Base-by-base conservation (phyloP, 2,329 filamentous ascomycete genomes). In the Monosporascus sp. region DNA sequence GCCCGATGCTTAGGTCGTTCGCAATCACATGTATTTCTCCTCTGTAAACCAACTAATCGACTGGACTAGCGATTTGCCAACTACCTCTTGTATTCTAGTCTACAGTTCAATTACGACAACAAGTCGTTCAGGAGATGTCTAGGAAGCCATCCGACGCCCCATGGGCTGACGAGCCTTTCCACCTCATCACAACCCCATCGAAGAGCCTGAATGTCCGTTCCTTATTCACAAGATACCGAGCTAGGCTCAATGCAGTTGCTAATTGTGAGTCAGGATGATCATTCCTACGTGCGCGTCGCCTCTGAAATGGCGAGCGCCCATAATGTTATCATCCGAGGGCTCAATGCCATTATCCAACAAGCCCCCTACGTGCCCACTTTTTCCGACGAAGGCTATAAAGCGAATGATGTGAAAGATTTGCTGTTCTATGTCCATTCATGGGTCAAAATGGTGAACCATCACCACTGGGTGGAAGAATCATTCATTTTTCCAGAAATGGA, bases 171-270 rank as follows among this genome's bases (percentile, higher is more conserved):
- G 49, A 45, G 37, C 56, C 54, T 6, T 55, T 58, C 37, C 20
- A 31, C 17, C 47, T 58, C 24, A 54, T 56, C 20, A 41, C 55
- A 17, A 63, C 63, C 0, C 65, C 65, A 0, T 69, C 70, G 1
- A 68, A 69, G 1, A 70, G 68, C 2, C 57, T 67, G 2, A 71
- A 68, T 27, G 54, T 76, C 31, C 70, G 65, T 1, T 73, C 72
- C 17, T 27, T 8, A 5, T 24, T 16, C n/a, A 44, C 24, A 45
- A 27, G 16, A 26, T 11, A 27, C 22, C 20, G 22, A 14, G 11
- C 8, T 20, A 16, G 27, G 19, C 40, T n/a, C 4, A 49, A 3
- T 20, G 16, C n/a, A 19, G 9, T 17, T 41, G 35, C 48, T 56
- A 49, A 53, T 17, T 45, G 14, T n/a, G 11, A 31, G 2, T 11